phyloP scores from a whole-genome alignment of 2,329 filamentous ascomycete genomes.

The Fusarium devonianum region DNA sequence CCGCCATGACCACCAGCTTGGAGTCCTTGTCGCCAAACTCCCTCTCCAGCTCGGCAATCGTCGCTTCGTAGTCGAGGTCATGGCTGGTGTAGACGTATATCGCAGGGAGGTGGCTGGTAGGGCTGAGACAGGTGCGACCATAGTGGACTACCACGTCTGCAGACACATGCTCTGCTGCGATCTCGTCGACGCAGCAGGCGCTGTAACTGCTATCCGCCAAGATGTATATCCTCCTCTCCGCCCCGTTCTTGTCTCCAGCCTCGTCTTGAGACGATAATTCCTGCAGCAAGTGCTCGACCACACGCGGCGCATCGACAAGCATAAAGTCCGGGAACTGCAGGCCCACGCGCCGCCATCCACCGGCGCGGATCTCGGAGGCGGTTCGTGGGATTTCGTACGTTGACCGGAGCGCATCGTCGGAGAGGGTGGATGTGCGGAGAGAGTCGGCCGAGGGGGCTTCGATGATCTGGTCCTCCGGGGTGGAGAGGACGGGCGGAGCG shows the following conservation, averaged over 20 bases:
- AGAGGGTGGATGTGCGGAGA: conserved; percentile 44
- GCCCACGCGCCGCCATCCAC: conserved; percentile 78
- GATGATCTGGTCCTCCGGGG: conserved; percentile 66
- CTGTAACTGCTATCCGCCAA: conserved; percentile 96
- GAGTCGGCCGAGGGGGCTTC: conserved; percentile 56
- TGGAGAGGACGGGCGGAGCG: conserved; percentile 67
- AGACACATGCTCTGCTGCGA: conserved; percentile 91
- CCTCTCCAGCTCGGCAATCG: conserved; percentile 66
- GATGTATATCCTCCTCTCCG: conserved; percentile 70
- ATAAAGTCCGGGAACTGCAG: conserved; percentile 97
- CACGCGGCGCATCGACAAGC: conserved; percentile 83
- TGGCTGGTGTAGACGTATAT: conserved; percentile 89
- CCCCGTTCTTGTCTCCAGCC: conserved; percentile 9
- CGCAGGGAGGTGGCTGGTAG: conserved; percentile 84
- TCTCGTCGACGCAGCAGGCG: conserved; percentile 95
- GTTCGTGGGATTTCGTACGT: conserved; percentile 90
- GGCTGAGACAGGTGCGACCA: conserved; percentile 88
- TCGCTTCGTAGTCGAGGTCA: conserved; percentile 67
- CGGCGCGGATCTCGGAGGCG: conserved; percentile 74
- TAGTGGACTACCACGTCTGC: conserved; percentile 95
- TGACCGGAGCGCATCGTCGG: conserved; percentile 73
- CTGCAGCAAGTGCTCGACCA: conserved; percentile 66
- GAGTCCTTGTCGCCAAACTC: conserved; percentile 71
- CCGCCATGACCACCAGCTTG: conserved; percentile 83
- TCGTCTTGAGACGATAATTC: conserved; percentile 36